A percentile compares a stretch with the other conserved stretches of the same genome.
phyloP scores from a whole-genome alignment of 2,329 filamentous ascomycete genomes.

The Helotiales sp. region DNA sequence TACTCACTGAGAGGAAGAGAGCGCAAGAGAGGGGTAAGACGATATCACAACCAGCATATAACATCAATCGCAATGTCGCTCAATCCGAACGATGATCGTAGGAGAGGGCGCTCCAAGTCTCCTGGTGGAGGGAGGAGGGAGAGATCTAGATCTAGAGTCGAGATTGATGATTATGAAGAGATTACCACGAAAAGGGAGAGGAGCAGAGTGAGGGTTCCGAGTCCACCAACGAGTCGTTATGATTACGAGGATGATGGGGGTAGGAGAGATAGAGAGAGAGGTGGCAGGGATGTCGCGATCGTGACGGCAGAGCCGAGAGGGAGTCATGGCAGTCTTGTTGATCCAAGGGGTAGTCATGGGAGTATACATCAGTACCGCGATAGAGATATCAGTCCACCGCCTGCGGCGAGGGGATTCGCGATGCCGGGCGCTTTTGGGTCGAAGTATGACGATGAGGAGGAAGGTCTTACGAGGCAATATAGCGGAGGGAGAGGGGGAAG shows the following conservation, averaged over 20 bases:
- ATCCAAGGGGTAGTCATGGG: conserved; percentile 9
- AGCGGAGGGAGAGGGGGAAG: conserved; percentile 13
- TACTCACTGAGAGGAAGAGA: too few species aligned
- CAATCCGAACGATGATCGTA: conserved; percentile 31
- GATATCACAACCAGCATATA: too few species aligned
- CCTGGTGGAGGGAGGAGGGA: conserved; percentile 31
- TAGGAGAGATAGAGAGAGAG: not conserved
- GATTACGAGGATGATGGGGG: conserved; percentile 14
- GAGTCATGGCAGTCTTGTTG: not conserved
- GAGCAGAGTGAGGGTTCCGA: conserved; percentile 7
- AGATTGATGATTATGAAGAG: conserved; percentile 13
- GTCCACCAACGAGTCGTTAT: conserved; percentile 20
- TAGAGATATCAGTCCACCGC: conserved; percentile 1
- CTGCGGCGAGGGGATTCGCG: conserved; percentile 10
- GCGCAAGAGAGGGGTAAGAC: too few species aligned
- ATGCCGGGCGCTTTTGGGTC: conserved; percentile 22
- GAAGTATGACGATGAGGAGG: conserved; percentile 16
- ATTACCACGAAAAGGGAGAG: conserved; percentile 14
- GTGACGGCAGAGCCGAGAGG: conserved; percentile 16
- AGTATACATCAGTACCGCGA: conserved; percentile 10
- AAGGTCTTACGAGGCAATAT: conserved; percentile 20
- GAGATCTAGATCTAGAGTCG: conserved; percentile 24
- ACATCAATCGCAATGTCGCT: conserved; percentile 32
- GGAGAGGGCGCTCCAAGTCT: conserved; percentile 30
- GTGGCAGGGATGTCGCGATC: conserved; percentile 9